Evolutionary conservation across 148 eudicot species (phyloP).

Genomic region (Chenopodium berlandieri): DNA sequence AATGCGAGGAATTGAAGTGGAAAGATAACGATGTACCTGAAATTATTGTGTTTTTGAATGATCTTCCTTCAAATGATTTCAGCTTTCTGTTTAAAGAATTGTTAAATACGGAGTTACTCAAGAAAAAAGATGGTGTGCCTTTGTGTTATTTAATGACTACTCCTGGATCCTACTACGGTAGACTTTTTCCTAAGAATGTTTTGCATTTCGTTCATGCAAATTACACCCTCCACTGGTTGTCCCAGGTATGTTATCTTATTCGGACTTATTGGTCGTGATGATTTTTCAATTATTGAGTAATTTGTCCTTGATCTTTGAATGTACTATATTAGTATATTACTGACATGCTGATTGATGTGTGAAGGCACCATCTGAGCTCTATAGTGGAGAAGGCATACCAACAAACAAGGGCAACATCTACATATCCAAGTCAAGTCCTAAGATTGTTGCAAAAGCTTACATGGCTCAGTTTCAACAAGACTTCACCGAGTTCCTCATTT

Average conservation of each 20-base stretch:
- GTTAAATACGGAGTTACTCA: neutral
- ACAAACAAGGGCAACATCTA: conserved; percentile 42
- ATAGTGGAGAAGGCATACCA: conserved; percentile 25
- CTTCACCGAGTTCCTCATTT: conserved; percentile 31
- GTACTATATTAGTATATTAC: no score
- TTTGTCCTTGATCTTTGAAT: no score
- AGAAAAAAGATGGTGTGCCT: neutral
- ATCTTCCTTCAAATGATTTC: conserved; percentile 52
- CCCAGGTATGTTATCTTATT: conserved; percentile 30
- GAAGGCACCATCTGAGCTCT: conserved; percentile 35
- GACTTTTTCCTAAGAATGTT: conserved; percentile 34
- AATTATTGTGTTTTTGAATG: conserved; percentile 34
- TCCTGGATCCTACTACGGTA: conserved; percentile 43
- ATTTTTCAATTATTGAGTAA: no score
- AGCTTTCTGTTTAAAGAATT: conserved; percentile 31
- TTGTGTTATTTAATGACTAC: conserved; percentile 27
- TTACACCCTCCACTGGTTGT: conserved; percentile 46
- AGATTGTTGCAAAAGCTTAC: conserved; percentile 33
- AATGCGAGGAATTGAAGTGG: conserved; percentile 19
- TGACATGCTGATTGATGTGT: neutral
- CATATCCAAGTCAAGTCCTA: conserved; percentile 34
- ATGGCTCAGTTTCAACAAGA: conserved; percentile 39
- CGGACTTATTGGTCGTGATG: no score
- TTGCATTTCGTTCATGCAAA: conserved; percentile 40
- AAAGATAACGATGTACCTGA: conserved; percentile 25